Evolutionary conservation across 129 eudicot species (phyloP).

Genomic region (carrot (Daucus carota)): DH1_v3.0 NC_030387.2:29073501-29074000

Average conservation of each 20-base stretch:
- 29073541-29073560: too few species aligned
- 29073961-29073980: constrained; percentile 75
- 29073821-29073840: constrained; percentile 29
- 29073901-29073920: constrained; percentile 36
- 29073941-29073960: constrained; percentile 43
- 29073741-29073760: neutral
- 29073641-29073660: neutral
- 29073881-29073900: constrained; percentile 37
- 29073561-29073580: too few species aligned
- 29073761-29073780: constrained; percentile 53
- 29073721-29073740: neutral
- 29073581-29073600: neutral
- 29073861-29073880: constrained; percentile 87
- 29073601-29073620: neutral
- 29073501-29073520: too few species aligned
- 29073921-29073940: constrained; percentile 33
- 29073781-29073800: constrained; percentile 47
- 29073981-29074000: constrained; percentile 89
- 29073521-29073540: too few species aligned
- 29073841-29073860: constrained; percentile 53
- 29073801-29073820: constrained; percentile 65
- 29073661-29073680: neutral
- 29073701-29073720: neutral
- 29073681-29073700: neutral
- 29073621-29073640: neutral